Conservation (phyloP, 257 asterid genomes). For the Ligustrum vulgare region DNA sequence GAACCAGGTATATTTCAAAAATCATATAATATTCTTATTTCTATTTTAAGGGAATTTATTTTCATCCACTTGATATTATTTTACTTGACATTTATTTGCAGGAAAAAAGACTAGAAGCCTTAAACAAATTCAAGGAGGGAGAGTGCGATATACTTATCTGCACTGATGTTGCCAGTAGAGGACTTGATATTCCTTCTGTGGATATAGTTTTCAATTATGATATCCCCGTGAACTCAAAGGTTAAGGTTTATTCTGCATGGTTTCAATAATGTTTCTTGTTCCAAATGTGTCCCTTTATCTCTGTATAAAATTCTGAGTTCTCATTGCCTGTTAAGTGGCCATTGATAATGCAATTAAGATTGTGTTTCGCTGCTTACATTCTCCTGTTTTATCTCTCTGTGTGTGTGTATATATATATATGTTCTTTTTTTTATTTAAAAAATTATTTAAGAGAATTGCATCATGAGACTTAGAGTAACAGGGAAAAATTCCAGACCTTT, state of each 20-base stretch:
- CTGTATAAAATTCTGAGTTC: too few species aligned
- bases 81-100: conserved; percentile 29
- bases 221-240: conserved; percentile 89
- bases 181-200: conserved; percentile 89
- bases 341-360: too few species aligned
- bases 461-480: too few species aligned
- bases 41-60: background rate
- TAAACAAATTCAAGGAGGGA: conserved; percentile 79
- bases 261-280: background rate
- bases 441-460: too few species aligned
- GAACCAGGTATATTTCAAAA: conserved; percentile 62
- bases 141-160: conserved; percentile 81
- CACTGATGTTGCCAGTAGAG: conserved; percentile 96
- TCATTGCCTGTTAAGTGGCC: too few species aligned
- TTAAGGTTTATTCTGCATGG: conserved; percentile 14
- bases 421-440: too few species aligned
- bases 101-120: conserved; percentile 83
- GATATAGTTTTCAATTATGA: conserved; percentile 93
- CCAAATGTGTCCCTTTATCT: too few species aligned
- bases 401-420: too few species aligned
- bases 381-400: too few species aligned
- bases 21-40: background rate
- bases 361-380: too few species aligned
- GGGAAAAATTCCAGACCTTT: too few species aligned
- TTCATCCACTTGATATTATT: background rate